These are phyloP conservation scores for Podaxis sp. DNA, from an alignment of 768 basidiomycete species.

Conservation along the genomic window DNA sequence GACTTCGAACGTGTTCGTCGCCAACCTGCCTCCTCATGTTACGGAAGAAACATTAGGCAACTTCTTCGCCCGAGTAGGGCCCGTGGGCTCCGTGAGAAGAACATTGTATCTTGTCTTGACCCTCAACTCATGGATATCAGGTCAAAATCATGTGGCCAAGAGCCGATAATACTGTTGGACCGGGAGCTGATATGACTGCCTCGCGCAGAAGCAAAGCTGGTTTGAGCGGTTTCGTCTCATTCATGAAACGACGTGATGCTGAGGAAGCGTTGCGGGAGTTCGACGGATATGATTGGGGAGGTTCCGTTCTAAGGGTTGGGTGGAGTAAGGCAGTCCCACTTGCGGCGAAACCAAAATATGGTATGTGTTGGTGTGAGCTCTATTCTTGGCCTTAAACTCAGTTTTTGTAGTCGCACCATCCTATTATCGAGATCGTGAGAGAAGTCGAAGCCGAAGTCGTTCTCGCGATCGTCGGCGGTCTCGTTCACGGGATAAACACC, in stretches of 20 bases:
- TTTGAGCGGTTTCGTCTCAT: constrained; percentile 95
- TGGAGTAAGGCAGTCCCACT: constrained; percentile 98
- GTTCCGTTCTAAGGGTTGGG: constrained; percentile 81
- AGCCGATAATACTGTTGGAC: constrained; percentile 63
- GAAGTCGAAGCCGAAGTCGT: constrained; percentile 37
- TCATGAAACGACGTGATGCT: constrained; percentile 91
- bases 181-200: constrained; percentile 75
- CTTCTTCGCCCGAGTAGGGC: constrained; percentile 89
- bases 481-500: constrained; percentile 38
- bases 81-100: constrained; percentile 81
- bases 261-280: constrained; percentile 86
- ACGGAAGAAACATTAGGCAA: constrained; percentile 84
- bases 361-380: constrained; percentile 37
- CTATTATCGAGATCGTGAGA: constrained; percentile 20
- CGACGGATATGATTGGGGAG: constrained; percentile 96
- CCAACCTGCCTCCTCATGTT: constrained; percentile 85
- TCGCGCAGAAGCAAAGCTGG: constrained; percentile 72
- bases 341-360: constrained; percentile 76
- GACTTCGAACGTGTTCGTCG: constrained; percentile 96
- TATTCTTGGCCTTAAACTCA: background rate
- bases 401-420: constrained; percentile 20
- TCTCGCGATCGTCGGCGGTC: constrained; percentile 41
- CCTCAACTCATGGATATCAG: constrained; percentile 33
- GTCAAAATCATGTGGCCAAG: constrained; percentile 99
- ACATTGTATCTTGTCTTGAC: background rate